These are phyloP conservation scores for Podaxis rugospora DNA, from an alignment of 768 basidiomycete genomes.

Conservation along the genomic window DNA sequence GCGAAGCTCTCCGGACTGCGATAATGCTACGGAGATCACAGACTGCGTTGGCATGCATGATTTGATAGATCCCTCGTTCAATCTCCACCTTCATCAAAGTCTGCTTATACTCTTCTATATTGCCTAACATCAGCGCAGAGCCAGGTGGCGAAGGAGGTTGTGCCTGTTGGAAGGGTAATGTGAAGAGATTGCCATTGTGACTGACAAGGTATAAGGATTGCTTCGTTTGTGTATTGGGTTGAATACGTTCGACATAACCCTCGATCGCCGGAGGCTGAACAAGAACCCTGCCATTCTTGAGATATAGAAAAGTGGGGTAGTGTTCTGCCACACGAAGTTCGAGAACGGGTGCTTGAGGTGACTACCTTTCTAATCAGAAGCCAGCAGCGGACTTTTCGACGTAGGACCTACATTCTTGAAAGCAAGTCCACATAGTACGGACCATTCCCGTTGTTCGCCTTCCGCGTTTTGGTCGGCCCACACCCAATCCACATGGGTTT, in stretches of 20 bases:
- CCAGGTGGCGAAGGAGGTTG: slow-evolving; percentile 73
- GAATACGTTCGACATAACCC: slow-evolving; percentile 78
- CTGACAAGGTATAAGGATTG: slow-evolving; percentile 66
- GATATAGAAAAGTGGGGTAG: slow-evolving; percentile 40
- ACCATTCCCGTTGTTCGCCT: slow-evolving; percentile 62
- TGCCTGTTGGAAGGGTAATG: slow-evolving; percentile 44
- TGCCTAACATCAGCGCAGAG: slow-evolving; percentile 23
- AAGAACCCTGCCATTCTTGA: slow-evolving; percentile 44
- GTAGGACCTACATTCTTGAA: slow-evolving; percentile 54
- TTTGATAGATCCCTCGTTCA: slow-evolving; percentile 57
- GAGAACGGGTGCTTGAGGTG: slow-evolving; percentile 43
- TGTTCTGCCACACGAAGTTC: slow-evolving; percentile 79
- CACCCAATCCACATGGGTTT: slow-evolving; percentile 81
- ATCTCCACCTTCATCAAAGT: slow-evolving; percentile 50
- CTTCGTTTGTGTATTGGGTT: slow-evolving; percentile 49
- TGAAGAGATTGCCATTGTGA: slow-evolving; percentile 73
- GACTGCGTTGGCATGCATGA: slow-evolving; percentile 61
- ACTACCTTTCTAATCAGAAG: slow-evolving; percentile 19
- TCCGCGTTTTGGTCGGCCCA: slow-evolving; percentile 66
- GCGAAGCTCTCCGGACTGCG: slow-evolving; percentile 60
- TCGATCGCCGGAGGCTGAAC: slow-evolving; percentile 81
- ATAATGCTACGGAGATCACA: slow-evolving; percentile 70
- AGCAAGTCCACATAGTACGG: slow-evolving; percentile 71
- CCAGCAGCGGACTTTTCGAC: background rate
- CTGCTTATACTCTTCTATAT: slow-evolving; percentile 25